phyloP scores from a whole-genome alignment of 179 eudicot species.

The Silene vulgaris region DNA sequence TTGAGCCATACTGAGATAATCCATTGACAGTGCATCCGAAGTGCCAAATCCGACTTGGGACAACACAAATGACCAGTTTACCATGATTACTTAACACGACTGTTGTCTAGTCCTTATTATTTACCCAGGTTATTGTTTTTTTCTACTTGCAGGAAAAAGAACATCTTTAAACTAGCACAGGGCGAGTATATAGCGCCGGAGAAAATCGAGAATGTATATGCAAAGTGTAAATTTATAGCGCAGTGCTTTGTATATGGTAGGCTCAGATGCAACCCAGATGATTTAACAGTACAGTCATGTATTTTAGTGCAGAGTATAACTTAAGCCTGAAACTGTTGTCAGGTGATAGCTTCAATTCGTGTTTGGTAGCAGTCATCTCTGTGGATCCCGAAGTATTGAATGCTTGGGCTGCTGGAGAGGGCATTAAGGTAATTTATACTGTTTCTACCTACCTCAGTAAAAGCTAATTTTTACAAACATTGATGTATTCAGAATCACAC shows the following conservation, averaged over 20 bases:
- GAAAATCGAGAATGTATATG: slow-evolving; percentile 94
- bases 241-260: slow-evolving; percentile 89
- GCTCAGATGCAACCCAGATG: slow-evolving; percentile 18
- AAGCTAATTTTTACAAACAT: background rate
- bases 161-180: slow-evolving; percentile 93
- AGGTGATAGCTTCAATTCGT: slow-evolving; percentile 96
- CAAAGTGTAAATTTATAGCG: slow-evolving; percentile 85
- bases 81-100: background rate
- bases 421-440: slow-evolving; percentile 52
- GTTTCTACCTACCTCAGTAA: background rate
- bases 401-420: slow-evolving; percentile 78
- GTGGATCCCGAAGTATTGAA: slow-evolving; percentile 77
- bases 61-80: background rate
- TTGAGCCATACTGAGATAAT: background rate
- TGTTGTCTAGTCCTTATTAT: background rate
- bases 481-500: background rate
- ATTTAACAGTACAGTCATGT: background rate
- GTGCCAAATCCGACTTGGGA: background rate
- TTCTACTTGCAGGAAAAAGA: slow-evolving; percentile 71
- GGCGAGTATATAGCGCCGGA: slow-evolving; percentile 98
- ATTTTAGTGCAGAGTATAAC: background rate
- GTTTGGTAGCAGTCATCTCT: slow-evolving; percentile 68
- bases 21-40: background rate
- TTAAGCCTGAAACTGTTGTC: slow-evolving; percentile 20
- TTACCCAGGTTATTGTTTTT: slow-evolving; percentile 8